Evolutionary conservation across 2,329 filamentous ascomycete species (phyloP), one percentile per base, ranked within the genome.

Genomic region (Hypoxylon sp.): DNA sequence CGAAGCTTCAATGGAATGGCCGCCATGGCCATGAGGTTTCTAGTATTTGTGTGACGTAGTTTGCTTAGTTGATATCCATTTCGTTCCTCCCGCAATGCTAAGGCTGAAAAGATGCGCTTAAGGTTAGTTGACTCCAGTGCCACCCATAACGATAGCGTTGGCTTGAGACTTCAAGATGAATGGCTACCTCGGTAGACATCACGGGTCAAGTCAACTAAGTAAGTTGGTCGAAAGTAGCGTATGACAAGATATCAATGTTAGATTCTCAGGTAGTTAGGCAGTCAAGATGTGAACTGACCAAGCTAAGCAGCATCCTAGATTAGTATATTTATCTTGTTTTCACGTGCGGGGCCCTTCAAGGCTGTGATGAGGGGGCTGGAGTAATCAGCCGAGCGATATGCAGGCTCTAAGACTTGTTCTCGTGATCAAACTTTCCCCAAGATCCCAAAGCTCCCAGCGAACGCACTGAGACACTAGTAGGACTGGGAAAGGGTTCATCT

Each of bases 401-500:
- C 48, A 52, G 52, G n/a, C 46, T 50, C 46, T 21, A 21, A 28
- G 56, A 23, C 38, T 25, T 36, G 60, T 48, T 51, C 69, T 67
- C 57, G 64, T 72, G 69, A 72, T 60, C 52, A 55, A 58, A 55
- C 57, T 63, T 63, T 43, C 60, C 63, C 63, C 52, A 58, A 62
- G 14, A 7, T 30, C 28, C 28, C 6, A 30, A 30, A 30, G 28
- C 63, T 53, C 52, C 52, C 34, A 67, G 38, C 21, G 58, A 17
- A 11, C 38, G 25, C 5, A 13, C 48, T 60, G 34, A 66, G 65
- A 65, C 65, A 65, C 17, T 60, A 53, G 60, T 50, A 67, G 68
- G 63, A 67, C 60, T 67, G 68, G 68, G 68, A 71, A 71, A 71
- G 65, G 68, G 68, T 69, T 69, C 25, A 41, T 60, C 59, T 23